Base-by-base conservation (phyloP, 1,284 basidiomycete genomes). In the Leccinum angustisporum region DNA sequence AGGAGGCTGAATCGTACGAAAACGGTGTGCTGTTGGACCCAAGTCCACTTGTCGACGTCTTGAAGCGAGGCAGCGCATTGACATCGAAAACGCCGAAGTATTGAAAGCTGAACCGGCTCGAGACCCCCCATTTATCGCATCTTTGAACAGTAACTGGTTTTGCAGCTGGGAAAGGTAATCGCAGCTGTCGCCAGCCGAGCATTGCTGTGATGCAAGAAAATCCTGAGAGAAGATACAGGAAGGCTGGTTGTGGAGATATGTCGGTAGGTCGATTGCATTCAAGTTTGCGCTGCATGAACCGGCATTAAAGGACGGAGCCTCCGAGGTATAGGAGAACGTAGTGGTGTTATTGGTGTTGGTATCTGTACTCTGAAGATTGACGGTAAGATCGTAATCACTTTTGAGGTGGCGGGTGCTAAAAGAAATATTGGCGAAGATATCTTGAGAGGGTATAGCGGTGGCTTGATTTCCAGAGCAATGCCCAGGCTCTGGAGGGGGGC, bases 1-100 rank as follows among this genome's bases (percentile, higher is more conserved):
- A 46, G 66, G 54, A 52, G 64, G 56, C 18, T 63, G 57, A 40
- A 40, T 6, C 27, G 38, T 33, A 55, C 60, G 61, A 51, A 65
- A 57, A 56, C 68, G 54, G 16, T 61, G 57, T 14, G 38, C 50
- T 18, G 56, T 50, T 50, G 61, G 56, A 54, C 40, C 56, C 7
- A 34, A 54, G 30, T 71, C 75, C 52, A 38, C 21, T 27, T 63
- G 69, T 46, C 58, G 63, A 57, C 66, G 57, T 46, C 66, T 76
- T 27, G 69, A 63, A 57, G 65, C 52, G 38, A 72, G 59, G 11
- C 63, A 67, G 21, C 67, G 63, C 60, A 61, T 63, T 13, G 74
- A 66, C 55, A 66, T 65, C 51, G 70, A 71, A 56, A 67, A 63
- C 13, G 58, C 59, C 30, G 70, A 61, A 43, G 64, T 36, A 34